Percentiles rank a stretch among this genome's conserved stretches.
These are phyloP conservation scores for Talaromyces piceae DNA, from an alignment of 2,329 filamentous ascomycete genomes.

Conservation along the genomic window DNA sequence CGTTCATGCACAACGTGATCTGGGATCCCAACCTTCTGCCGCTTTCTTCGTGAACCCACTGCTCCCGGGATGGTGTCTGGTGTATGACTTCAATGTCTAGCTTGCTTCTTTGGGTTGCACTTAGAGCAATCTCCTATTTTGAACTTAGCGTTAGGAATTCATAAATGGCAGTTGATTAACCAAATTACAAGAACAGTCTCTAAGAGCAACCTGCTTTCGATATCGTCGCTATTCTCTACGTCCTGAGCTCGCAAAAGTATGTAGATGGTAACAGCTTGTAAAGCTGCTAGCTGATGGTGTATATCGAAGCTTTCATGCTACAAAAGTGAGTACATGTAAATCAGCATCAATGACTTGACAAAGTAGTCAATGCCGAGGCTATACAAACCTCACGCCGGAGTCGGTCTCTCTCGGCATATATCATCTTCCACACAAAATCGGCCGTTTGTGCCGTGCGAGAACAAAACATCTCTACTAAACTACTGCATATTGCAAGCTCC, in stretches of 20 bases:
- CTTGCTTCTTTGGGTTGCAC: not conserved
- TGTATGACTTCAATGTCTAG: not conserved
- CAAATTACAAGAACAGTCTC: conserved; percentile 2
- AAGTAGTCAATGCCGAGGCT: not conserved
- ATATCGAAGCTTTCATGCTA: conserved; percentile 7
- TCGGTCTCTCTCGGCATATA: conserved; percentile 8
- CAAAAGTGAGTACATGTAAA: not conserved
- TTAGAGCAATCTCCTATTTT: not conserved
- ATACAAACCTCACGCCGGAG: conserved; percentile 4
- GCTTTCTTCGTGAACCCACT: conserved; percentile 10
- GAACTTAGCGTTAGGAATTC: not conserved
- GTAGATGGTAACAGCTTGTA: conserved; percentile 9
- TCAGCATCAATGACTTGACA: not conserved
- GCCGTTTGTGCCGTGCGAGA: conserved; percentile 4
- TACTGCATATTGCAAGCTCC: conserved; percentile 7
- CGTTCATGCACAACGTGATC: not conserved
- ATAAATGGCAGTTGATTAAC: not conserved
- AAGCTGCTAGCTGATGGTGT: conserved; percentile 5
- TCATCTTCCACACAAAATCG: conserved; percentile 7
- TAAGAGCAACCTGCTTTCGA: conserved; percentile 3
- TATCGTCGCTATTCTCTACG: conserved; percentile 3
- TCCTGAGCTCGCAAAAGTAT: conserved; percentile 6
- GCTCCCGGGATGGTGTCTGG: not conserved
- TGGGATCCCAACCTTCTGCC: conserved; percentile 2
- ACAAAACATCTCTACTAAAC: conserved; percentile 8